A percentile compares a stretch with the other conserved stretches of the same genome.
These are phyloP conservation scores for Trichoderma lentiforme DNA, from an alignment of 2,329 filamentous ascomycete genomes.

Conservation along the genomic window DNA sequence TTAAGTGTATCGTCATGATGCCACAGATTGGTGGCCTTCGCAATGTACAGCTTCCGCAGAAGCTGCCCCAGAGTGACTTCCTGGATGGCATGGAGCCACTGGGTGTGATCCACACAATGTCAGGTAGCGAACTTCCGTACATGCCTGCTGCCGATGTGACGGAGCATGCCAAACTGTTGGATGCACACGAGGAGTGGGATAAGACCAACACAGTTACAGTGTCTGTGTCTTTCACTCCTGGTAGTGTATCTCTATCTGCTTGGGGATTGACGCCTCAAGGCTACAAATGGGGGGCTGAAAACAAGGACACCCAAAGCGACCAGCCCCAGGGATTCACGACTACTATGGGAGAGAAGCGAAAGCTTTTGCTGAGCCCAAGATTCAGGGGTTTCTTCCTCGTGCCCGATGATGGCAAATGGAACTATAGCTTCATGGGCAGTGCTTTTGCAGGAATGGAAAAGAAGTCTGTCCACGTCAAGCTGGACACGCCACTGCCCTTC, in stretches of 20 bases:
- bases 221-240: slow-evolving; percentile 93
- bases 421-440: slow-evolving; percentile 97
- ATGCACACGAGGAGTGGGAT: slow-evolving; percentile 65
- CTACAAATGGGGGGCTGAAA: slow-evolving; percentile 96
- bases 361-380: slow-evolving; percentile 86
- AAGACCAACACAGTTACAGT: slow-evolving; percentile 88
- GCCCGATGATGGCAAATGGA: slow-evolving; percentile 86
- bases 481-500: slow-evolving; percentile 86
- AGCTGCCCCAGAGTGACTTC: slow-evolving; percentile 88
- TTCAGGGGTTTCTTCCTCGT: slow-evolving; percentile 96
- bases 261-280: slow-evolving; percentile 90
- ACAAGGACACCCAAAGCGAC: slow-evolving; percentile 88
- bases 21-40: slow-evolving; percentile 93
- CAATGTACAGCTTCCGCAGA: slow-evolving; percentile 84
- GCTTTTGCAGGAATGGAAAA: slow-evolving; percentile 86
- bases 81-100: slow-evolving; percentile 83
- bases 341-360: slow-evolving; percentile 90
- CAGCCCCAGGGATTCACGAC: slow-evolving; percentile 92
- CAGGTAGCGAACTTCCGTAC: slow-evolving; percentile 91
- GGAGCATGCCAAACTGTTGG: slow-evolving; percentile 86
- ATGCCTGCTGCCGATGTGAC: slow-evolving; percentile 96
- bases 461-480: slow-evolving; percentile 84
- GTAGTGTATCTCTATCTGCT: slow-evolving; percentile 88
- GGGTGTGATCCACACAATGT: slow-evolving; percentile 91
- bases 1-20: slow-evolving; percentile 94